Percentiles rank a stretch among this genome's conserved stretches.
phyloP scores from a whole-genome alignment of 2,329 filamentous ascomycete genomes.

The Claviceps fusiformis region DNA sequence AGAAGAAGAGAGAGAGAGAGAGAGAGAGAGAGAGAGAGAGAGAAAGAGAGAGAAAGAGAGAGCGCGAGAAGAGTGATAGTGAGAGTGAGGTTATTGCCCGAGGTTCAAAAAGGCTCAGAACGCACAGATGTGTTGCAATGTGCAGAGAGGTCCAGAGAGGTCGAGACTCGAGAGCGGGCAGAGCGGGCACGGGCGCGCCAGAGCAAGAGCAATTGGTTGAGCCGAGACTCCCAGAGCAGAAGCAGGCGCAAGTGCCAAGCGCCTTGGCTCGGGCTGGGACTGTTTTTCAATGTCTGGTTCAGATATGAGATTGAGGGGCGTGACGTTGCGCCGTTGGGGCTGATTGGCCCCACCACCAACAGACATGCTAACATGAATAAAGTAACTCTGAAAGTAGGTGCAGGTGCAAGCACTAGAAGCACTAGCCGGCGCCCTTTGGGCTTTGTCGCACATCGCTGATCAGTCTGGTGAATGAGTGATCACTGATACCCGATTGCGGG shows the following conservation, averaged over 20 bases:
- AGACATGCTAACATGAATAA: no score
- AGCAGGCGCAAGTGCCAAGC: neutral
- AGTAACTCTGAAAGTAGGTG: no score
- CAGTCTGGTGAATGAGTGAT: no score
- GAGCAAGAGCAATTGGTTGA: slow-evolving; percentile 1
- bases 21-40: neutral
- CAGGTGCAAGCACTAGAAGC: no score
- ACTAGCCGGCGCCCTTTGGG: no score
- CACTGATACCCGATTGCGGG: no score
- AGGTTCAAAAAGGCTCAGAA: neutral
- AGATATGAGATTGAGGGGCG: neutral
- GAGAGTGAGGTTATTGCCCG: neutral
- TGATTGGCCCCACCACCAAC: neutral
- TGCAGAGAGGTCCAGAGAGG: no score
- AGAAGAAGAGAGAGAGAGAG: neutral
- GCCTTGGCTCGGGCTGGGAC: neutral
- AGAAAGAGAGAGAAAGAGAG: no score
- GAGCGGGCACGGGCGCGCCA: slow-evolving; percentile 1
- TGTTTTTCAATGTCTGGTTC: neutral
- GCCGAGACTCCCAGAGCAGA: neutral
- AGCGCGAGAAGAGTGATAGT: no score
- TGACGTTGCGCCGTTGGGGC: neutral
- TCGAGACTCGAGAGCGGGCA: neutral
- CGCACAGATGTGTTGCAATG: no score
- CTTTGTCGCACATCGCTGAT: no score